Evolutionary conservation across 2,329 filamentous ascomycete species (phyloP).

Genomic region (Neurospora sp.): DNA sequence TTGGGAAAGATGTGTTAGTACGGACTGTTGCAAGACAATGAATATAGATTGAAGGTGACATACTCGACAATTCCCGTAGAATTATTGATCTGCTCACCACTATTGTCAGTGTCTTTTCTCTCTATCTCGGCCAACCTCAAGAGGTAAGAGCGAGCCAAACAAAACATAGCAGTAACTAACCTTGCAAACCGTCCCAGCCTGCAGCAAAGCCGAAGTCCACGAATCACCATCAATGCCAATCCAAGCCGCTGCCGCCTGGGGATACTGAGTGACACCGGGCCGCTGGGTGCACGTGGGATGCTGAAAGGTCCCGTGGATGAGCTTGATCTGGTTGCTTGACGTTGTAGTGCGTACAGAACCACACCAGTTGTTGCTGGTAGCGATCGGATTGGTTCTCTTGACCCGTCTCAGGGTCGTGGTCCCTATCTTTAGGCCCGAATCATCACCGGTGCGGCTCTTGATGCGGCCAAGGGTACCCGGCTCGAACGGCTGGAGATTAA

Average conservation of each 20-base stretch:
- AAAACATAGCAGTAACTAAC: slow-evolving; percentile 6
- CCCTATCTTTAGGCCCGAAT: neutral
- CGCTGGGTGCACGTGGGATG: slow-evolving; percentile 14
- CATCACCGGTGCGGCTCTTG: neutral
- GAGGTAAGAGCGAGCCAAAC: neutral
- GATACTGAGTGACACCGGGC: slow-evolving; percentile 11
- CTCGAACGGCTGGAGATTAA: slow-evolving; percentile 14
- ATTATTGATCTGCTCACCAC: slow-evolving; percentile 11
- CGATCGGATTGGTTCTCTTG: slow-evolving; percentile 9
- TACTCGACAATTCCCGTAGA: slow-evolving; percentile 12
- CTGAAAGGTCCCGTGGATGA: slow-evolving; percentile 15
- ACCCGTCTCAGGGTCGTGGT: neutral
- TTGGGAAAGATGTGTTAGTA: too few relatives aligned
- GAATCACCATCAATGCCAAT: slow-evolving; percentile 18
- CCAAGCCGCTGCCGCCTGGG: slow-evolving; percentile 18
- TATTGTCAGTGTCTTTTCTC: neutral
- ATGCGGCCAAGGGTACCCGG: slow-evolving; percentile 6
- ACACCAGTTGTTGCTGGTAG: slow-evolving; percentile 18
- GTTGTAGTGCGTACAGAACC: slow-evolving; percentile 15
- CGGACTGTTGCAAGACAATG: too few relatives aligned
- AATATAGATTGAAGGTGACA: neutral
- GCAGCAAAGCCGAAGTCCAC: slow-evolving; percentile 12
- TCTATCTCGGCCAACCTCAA: neutral
- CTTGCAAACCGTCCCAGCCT: slow-evolving; percentile 18
- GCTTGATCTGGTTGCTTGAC: slow-evolving; percentile 13